Conservation (phyloP, 2,329 filamentous ascomycete genomes). For the Pseudocercospora fijiensis region DNA sequence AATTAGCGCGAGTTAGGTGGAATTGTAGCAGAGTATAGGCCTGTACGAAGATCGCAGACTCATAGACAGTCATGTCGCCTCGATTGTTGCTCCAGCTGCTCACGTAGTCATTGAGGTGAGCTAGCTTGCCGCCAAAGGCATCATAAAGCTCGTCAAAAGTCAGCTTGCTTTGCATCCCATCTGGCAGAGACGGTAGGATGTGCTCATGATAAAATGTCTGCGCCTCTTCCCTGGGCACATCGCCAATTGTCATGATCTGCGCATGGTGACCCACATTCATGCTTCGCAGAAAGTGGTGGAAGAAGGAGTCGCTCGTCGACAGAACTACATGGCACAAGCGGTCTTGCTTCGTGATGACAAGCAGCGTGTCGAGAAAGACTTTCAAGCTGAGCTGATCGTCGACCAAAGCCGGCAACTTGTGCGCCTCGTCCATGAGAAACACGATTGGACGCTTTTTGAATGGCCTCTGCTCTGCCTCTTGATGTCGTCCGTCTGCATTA, state of each 20-base stretch:
- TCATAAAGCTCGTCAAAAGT: slow-evolving; percentile 23
- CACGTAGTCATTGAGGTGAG: slow-evolving; percentile 25
- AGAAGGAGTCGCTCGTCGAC: slow-evolving; percentile 25
- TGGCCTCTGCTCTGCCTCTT: slow-evolving; percentile 5
- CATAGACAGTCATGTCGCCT: slow-evolving; percentile 18
- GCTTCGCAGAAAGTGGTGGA: slow-evolving; percentile 24
- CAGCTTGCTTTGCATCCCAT: slow-evolving; percentile 16
- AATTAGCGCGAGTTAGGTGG: slow-evolving; percentile 19
- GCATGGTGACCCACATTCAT: slow-evolving; percentile 27
- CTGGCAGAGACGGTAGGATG: slow-evolving; percentile 16
- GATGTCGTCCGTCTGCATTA: neutral
- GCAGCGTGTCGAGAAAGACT: slow-evolving; percentile 24
- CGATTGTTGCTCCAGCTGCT: slow-evolving; percentile 20
- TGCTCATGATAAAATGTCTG: slow-evolving; percentile 16
- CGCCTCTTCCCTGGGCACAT: slow-evolving; percentile 22
- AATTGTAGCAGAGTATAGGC: slow-evolving; percentile 25
- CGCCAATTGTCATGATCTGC: slow-evolving; percentile 24
- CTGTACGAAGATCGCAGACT: slow-evolving; percentile 23
- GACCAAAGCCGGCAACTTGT: slow-evolving; percentile 24
- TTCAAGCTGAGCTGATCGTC: slow-evolving; percentile 22
- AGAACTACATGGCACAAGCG: slow-evolving; percentile 24
- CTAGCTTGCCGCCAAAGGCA: slow-evolving; percentile 24
- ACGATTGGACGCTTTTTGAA: slow-evolving; percentile 24
- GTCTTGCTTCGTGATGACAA: slow-evolving; percentile 26
- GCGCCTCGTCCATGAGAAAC: slow-evolving; percentile 22